phyloP scores from a whole-genome alignment of 1,284 basidiomycete genomes.

The Cutaneotrichosporon cavernicola region DNA sequence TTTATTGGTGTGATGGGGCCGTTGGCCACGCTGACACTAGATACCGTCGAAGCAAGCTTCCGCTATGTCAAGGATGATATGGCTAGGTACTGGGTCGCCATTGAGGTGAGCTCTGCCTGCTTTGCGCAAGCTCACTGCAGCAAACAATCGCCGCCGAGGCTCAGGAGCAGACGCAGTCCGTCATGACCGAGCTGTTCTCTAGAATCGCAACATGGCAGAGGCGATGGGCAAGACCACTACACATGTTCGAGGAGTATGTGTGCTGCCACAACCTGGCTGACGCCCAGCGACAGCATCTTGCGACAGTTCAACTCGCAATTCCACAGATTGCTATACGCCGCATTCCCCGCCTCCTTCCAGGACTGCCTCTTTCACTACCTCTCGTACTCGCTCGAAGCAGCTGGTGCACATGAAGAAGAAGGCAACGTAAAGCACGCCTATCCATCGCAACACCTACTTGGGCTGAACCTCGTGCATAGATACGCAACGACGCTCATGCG shows the following conservation, averaged over 20 bases:
- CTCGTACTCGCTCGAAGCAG: constrained; percentile 32
- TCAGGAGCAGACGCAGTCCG: constrained; percentile 9
- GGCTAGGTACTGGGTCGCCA: constrained; percentile 27
- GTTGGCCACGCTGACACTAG: constrained; percentile 19
- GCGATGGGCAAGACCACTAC: constrained; percentile 44
- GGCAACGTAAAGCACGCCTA: constrained; percentile 24
- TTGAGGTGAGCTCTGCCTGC: constrained; percentile 27
- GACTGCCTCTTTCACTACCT: constrained; percentile 40
- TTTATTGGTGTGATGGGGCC: constrained; percentile 31
- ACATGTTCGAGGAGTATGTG: constrained; percentile 44
- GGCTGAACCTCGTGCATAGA: constrained; percentile 74
- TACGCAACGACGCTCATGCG: constrained; percentile 79
- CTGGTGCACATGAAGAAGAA: constrained; percentile 13
- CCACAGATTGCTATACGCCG: constrained; percentile 47
- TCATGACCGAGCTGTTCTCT: constrained; percentile 44
- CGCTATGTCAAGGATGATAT: constrained; percentile 41
- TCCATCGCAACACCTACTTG: constrained; percentile 59
- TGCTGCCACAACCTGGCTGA: constrained; percentile 7
- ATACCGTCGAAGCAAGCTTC: constrained; percentile 39
- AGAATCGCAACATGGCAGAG: constrained; percentile 47
- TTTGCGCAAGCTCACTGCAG: constrained; percentile 4
- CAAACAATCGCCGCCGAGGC: constrained; percentile 6
- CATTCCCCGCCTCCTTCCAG: constrained; percentile 43
- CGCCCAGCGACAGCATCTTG: constrained; percentile 29
- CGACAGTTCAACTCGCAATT: constrained; percentile 35